Conservation (phyloP, 2,329 filamentous ascomycete genomes). For the Aspergillus arachidicola region DNA sequence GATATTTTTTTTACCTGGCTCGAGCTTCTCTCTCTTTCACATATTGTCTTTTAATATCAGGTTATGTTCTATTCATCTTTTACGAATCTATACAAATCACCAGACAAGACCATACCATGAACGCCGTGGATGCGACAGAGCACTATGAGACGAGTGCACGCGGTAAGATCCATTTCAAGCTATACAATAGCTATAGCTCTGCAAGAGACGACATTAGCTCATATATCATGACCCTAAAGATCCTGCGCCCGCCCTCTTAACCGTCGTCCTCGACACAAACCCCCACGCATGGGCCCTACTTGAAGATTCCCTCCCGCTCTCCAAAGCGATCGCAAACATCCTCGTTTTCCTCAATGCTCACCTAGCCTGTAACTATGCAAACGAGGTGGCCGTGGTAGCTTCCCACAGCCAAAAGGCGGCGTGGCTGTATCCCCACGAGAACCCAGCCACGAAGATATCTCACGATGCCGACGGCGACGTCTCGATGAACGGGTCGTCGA, state of each 20-base stretch:
- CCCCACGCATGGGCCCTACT: conserved; percentile 90
- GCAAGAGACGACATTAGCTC: background rate
- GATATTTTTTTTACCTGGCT: background rate
- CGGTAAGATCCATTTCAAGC: conserved; percentile 36
- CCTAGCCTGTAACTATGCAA: conserved; percentile 88
- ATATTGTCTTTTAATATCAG: background rate
- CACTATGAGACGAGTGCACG: conserved; percentile 53
- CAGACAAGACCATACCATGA: conserved; percentile 50
- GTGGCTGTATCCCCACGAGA: conserved; percentile 76
- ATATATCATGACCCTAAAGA: conserved; percentile 37
- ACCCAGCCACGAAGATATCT: conserved; percentile 18
- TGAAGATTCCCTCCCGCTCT: conserved; percentile 72
- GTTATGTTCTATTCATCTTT: background rate
- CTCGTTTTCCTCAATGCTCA: conserved; percentile 98
- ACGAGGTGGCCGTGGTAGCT: conserved; percentile 88
- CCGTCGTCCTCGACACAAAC: conserved; percentile 93
- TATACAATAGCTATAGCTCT: background rate
- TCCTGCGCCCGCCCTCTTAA: conserved; percentile 76
- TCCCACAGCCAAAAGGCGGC: conserved; percentile 82
- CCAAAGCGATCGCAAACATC: conserved; percentile 81
- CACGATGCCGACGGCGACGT: conserved; percentile 52
- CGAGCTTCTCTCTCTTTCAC: background rate
- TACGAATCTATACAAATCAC: background rate
- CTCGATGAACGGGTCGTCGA: conserved; percentile 56
- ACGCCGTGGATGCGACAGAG: conserved; percentile 65